Percentiles rank a stretch among this genome's conserved stretches.
Conservation (phyloP, 495 filamentous ascomycete species). For the Rhypophila decipiens region DNA sequence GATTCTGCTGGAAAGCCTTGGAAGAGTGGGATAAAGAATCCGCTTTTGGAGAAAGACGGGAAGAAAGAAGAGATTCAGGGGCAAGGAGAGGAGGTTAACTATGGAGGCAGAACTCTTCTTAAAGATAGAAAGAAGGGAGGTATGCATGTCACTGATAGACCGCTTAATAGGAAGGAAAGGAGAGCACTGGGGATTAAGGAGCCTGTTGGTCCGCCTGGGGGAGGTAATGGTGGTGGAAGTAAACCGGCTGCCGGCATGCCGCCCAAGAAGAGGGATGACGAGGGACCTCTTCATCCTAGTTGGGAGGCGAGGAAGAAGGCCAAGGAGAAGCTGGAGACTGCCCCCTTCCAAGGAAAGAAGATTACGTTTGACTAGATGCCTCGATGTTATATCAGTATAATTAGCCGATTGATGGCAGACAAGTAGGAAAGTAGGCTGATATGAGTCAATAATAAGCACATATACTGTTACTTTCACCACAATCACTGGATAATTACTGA, state of each 20-base stretch:
- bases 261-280: slow-evolving; percentile 52
- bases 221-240: slow-evolving; percentile 4
- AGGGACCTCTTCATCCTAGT: slow-evolving; percentile 72
- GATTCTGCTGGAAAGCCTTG: slow-evolving; percentile 35
- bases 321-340: slow-evolving; percentile 60
- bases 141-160: too few species aligned
- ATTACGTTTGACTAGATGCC: slow-evolving; percentile 71
- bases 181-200: background rate
- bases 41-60: slow-evolving; percentile 7
- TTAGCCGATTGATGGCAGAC: too few species aligned
- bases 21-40: slow-evolving; percentile 35
- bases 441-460: too few species aligned
- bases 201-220: background rate
- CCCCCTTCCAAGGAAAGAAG: slow-evolving; percentile 80
- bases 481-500: too few species aligned
- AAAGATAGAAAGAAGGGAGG: too few species aligned
- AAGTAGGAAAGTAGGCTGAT: too few species aligned
- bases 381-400: background rate
- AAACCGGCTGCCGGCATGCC: too few species aligned
- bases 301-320: slow-evolving; percentile 87
- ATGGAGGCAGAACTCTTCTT: too few species aligned
- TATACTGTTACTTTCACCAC: too few species aligned
- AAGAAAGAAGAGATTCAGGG: background rate
- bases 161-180: background rate
- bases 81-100: too few species aligned